These are phyloP conservation scores for Groenewaldozyma tartarivorans DNA, from an alignment of 805 yeast genomes.

Conservation along the genomic window DNA sequence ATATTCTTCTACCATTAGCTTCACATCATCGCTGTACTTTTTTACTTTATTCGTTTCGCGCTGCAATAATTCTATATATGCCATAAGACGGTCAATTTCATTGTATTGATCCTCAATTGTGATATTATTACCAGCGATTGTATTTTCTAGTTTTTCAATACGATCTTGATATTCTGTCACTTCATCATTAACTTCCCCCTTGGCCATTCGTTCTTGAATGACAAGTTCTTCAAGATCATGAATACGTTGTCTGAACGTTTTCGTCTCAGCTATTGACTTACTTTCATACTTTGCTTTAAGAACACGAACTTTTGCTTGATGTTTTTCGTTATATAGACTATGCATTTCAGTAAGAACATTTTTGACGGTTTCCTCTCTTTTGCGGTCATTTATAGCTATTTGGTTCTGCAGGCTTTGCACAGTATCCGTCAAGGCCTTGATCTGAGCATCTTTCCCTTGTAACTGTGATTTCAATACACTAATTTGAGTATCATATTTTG, in stretches of 20 bases:
- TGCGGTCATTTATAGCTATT: slow-evolving; percentile 7
- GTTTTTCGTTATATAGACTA: slow-evolving; percentile 66
- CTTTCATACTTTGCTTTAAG: slow-evolving; percentile 44
- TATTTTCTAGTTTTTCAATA: background rate
- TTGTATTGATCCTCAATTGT: background rate
- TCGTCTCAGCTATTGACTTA: slow-evolving; percentile 32
- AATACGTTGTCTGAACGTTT: slow-evolving; percentile 33
- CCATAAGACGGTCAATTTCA: background rate
- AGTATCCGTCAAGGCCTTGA: slow-evolving; percentile 5
- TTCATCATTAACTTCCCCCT: background rate
- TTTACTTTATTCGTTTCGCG: background rate
- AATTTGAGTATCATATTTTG: slow-evolving; percentile 9
- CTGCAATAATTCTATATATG: background rate
- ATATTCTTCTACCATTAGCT: too few species aligned
- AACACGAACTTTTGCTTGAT: slow-evolving; percentile 58
- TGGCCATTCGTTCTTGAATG: slow-evolving; percentile 33
- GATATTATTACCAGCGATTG: too few species aligned
- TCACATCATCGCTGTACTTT: too few species aligned
- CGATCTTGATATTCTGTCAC: background rate
- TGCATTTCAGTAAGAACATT: slow-evolving; percentile 57
- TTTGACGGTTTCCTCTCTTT: slow-evolving; percentile 5
- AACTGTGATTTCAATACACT: slow-evolving; percentile 11
- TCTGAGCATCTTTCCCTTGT: slow-evolving; percentile 14
- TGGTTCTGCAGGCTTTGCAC: slow-evolving; percentile 8
- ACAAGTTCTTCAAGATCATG: slow-evolving; percentile 44